phyloP scores from a whole-genome alignment of 2,329 filamentous ascomycete species.

The Neofusicoccum sp. region DNA sequence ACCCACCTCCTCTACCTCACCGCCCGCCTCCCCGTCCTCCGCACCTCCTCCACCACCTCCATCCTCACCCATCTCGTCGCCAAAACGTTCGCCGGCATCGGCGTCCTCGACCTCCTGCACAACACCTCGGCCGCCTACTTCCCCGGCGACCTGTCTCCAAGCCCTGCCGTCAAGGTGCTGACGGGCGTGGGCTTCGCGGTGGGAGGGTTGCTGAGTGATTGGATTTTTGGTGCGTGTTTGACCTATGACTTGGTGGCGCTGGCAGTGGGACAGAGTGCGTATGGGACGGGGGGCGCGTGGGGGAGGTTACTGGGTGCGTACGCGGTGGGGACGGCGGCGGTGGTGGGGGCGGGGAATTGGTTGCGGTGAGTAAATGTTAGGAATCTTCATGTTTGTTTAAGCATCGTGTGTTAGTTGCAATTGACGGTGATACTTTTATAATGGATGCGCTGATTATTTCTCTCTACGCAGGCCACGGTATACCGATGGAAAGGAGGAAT shows the following conservation, averaged over 20 bases:
- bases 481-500: conserved; percentile 7
- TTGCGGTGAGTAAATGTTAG: conserved; percentile 58
- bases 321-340: conserved; percentile 55
- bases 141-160: conserved; percentile 48
- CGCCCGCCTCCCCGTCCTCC: conserved; percentile 52
- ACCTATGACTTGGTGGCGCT: conserved; percentile 62
- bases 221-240: conserved; percentile 63
- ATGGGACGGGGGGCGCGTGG: conserved; percentile 41
- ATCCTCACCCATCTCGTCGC: conserved; percentile 61
- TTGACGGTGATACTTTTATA: too few species aligned
- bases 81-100: conserved; percentile 64
- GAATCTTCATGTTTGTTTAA: not conserved
- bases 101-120: conserved; percentile 61
- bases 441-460: not conserved
- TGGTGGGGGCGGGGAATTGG: conserved; percentile 57
- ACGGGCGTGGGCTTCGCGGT: conserved; percentile 59
- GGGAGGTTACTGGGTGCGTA: conserved; percentile 54
- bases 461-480: conserved; percentile 7
- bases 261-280: conserved; percentile 54
- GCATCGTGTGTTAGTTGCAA: too few species aligned
- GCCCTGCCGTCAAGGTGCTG: conserved; percentile 51
- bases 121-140: conserved; percentile 61
- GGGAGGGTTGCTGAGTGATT: conserved; percentile 55
- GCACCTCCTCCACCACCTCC: conserved; percentile 53
- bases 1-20: conserved; percentile 59